Evolutionary conservation across 2,329 filamentous ascomycete genomes (phyloP).

Genomic region (Thelonectria discophora): DNA sequence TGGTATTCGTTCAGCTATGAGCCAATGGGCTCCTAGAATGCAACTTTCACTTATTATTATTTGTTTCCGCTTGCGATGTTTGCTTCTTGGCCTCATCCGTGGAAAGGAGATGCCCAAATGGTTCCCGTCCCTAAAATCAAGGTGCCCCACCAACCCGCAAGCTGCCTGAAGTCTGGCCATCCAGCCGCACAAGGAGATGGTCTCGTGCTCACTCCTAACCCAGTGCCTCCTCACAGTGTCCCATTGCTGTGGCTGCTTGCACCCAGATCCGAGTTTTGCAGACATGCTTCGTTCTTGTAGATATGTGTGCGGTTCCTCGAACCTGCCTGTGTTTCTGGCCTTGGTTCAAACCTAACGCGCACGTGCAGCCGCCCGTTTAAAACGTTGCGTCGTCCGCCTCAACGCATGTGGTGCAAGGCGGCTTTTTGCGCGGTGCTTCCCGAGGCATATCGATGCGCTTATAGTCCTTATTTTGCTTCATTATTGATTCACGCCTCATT

Average conservation of each 20-base stretch:
- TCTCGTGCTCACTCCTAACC: slow-evolving; percentile 36
- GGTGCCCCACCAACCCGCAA: slow-evolving; percentile 36
- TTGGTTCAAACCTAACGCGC: not conserved
- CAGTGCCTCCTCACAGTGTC: not conserved
- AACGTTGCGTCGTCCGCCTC: not conserved
- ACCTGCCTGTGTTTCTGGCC: not conserved
- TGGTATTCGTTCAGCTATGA: not conserved
- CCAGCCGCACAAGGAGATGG: slow-evolving; percentile 30
- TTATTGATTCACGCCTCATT: not conserved
- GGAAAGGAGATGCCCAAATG: slow-evolving; percentile 14
- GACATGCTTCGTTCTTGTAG: not conserved
- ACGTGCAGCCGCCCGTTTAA: not conserved
- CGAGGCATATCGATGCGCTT: not conserved
- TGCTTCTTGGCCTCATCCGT: slow-evolving; percentile 12
- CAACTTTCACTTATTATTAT: not conserved
- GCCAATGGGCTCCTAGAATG: not conserved
- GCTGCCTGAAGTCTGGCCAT: slow-evolving; percentile 3
- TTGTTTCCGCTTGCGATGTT: slow-evolving; percentile 7
- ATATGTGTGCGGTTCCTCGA: not conserved
- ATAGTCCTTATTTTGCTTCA: not conserved
- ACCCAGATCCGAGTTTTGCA: not conserved
- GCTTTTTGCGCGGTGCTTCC: not conserved
- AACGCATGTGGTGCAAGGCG: not conserved
- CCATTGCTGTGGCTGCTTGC: not conserved
- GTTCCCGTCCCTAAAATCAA: slow-evolving; percentile 15